These are phyloP conservation scores for Fusarium praegraminearum DNA, from an alignment of 2,329 filamentous ascomycete species.

Conservation along the genomic window DNA sequence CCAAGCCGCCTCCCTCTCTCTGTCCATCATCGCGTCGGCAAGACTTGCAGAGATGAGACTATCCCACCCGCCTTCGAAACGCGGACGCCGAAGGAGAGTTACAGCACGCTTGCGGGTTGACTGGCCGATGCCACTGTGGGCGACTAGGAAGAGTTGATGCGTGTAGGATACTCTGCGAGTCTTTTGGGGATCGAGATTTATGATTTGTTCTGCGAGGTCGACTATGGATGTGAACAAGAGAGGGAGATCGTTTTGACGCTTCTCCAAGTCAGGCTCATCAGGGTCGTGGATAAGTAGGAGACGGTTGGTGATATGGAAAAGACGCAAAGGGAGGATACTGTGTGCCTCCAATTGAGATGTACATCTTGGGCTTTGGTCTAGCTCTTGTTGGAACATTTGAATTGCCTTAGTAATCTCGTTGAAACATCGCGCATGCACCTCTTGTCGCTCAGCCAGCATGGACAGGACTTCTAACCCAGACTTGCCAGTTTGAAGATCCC, in stretches of 20 bases:
- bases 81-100: neutral
- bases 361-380: neutral
- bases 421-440: constrained; percentile 6
- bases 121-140: neutral
- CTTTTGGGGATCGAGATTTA: neutral
- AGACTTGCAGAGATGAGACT: constrained; percentile 16
- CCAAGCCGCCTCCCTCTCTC: constrained; percentile 2
- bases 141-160: neutral
- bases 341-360: neutral
- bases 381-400: neutral
- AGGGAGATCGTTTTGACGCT: neutral
- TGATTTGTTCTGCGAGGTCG: constrained; percentile 1
- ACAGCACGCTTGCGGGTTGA: constrained; percentile 1
- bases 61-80: constrained; percentile 13
- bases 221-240: neutral
- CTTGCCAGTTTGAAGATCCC: neutral
- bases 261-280: neutral
- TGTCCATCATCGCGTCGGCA: constrained; percentile 14
- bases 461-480: neutral
- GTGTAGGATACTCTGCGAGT: neutral
- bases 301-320: constrained; percentile 1
- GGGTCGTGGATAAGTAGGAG: constrained; percentile 20
- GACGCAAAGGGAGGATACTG: constrained; percentile 2
- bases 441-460: neutral
- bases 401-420: constrained; percentile 11